Evolutionary conservation across 2,329 filamentous ascomycete species (phyloP), one percentile per base, ranked within the genome.

Genomic region (Aspergillus costaricaensis): DNA sequence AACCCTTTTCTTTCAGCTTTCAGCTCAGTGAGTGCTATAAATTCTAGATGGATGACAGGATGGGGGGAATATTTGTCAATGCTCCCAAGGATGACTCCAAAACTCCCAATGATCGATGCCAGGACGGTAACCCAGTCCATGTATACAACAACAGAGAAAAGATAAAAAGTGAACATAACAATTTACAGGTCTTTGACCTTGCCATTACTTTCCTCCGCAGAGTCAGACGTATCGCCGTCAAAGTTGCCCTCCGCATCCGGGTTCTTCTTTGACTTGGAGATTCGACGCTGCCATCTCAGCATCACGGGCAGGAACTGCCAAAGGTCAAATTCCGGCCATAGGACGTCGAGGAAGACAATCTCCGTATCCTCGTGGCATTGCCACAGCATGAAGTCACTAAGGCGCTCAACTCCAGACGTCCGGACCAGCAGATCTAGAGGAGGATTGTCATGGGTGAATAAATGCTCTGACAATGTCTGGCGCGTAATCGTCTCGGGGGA

Each of bases 301-400:
- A 99, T 79, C 21, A 99, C 93, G 8, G 94, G 95, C 17, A 99
- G 77, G 76, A 98, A 97, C 61, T 93, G 86, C 88, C 92, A 94
- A 4, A 99, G 83, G 73, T 96, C 92, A 69, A 99, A 97, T 64
- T 97, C 92, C 2, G 95, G 95, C 95, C 95, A 99, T 63, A 96
- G 82, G 65, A 91, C 95, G 69, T 96, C 86, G 59, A 97, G 79
- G 74, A 98, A 99, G 61, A 96, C 91, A 65, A 99, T 90, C 62
- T 96, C 90, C 0, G 95, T 97, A 65, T 94, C 84, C 72, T 96
- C 87, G 72, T 98, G 93, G 70, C 91, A 95, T 77, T 99, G 95
- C 95, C 95, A 99, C 36, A 99, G 87, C 93, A 99, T 95, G 70
- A 98, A 99, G 75, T 99, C 95, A 72, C 92, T 97, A 61, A 99